phyloP scores from a whole-genome alignment of 371 early-diverging fungal species.

The Sporodiniella umbellata region DNA sequence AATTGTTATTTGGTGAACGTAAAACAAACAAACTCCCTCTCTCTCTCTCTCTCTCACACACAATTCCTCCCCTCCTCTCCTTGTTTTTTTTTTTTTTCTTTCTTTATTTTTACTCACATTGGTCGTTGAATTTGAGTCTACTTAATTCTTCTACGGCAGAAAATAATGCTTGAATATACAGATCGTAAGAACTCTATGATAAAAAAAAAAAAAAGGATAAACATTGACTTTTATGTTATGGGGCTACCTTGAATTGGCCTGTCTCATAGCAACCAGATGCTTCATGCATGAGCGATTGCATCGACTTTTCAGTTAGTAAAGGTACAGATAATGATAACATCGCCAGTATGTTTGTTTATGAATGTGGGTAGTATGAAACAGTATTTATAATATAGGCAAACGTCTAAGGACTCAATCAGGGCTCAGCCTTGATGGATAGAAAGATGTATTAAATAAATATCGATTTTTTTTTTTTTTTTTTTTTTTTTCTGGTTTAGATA shows the following conservation, averaged over 20 bases:
- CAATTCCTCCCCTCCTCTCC: too few species aligned
- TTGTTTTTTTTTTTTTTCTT: neutral
- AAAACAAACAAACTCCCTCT: too few species aligned
- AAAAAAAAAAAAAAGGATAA: neutral
- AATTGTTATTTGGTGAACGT: too few species aligned
- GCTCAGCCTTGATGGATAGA: constrained; percentile 2
- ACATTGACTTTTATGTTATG: neutral
- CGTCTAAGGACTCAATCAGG: neutral
- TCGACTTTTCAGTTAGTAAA: constrained; percentile 13
- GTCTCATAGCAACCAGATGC: constrained; percentile 6
- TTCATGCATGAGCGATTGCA: constrained; percentile 17
- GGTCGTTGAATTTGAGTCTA: constrained; percentile 34
- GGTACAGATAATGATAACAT: constrained; percentile 7
- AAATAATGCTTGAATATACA: constrained; percentile 35
- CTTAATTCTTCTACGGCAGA: constrained; percentile 31
- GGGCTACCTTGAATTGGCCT: constrained; percentile 18
- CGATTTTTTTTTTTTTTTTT: too few species aligned
- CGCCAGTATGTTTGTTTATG: neutral
- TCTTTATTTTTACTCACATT: constrained; percentile 23
- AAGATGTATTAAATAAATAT: too few species aligned
- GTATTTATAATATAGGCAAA: neutral
- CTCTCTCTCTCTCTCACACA: too few species aligned
- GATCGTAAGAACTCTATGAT: constrained; percentile 30
- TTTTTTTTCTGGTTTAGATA: too few species aligned
- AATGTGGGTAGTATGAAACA: constrained; percentile 1